A percentile compares a stretch with the other conserved stretches of the same genome.
phyloP scores from a whole-genome alignment of 2,329 filamentous ascomycete species.

The Achaetomium macrosporum region DNA sequence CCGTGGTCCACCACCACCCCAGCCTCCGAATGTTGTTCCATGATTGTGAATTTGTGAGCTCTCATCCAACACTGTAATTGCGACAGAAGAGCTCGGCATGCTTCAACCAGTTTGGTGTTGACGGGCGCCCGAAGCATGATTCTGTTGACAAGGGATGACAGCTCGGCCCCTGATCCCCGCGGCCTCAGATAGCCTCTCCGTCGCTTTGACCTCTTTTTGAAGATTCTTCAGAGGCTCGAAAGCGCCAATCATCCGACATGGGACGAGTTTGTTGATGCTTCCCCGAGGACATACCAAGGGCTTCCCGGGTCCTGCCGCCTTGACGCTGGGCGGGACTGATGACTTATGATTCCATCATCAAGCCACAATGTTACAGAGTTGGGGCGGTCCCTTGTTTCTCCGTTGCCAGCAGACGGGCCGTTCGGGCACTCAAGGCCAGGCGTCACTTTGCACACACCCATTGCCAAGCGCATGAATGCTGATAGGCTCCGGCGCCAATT shows the following conservation, averaged over 20 bases:
- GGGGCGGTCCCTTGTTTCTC: constrained; percentile 1
- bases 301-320: constrained; percentile 4
- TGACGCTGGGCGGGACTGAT: too few species aligned
- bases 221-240: constrained; percentile 26
- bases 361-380: constrained; percentile 8
- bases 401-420: constrained; percentile 3
- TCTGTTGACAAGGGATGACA: constrained; percentile 7
- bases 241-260: constrained; percentile 22
- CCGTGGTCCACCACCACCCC: too few species aligned
- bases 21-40: too few species aligned
- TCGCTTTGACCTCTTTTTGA: constrained; percentile 26
- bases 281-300: not conserved
- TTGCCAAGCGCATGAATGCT: constrained; percentile 11
- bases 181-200: constrained; percentile 9
- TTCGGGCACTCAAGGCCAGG: not conserved
- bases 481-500: constrained; percentile 14
- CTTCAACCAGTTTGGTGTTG: not conserved
- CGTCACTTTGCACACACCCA: not conserved
- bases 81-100: not conserved
- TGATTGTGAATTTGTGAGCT: too few species aligned
- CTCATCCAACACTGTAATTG: too few species aligned
- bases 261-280: not conserved
- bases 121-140: constrained; percentile 2
- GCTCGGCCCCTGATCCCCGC: constrained; percentile 10
- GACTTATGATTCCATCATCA: constrained; percentile 19